phyloP scores from a whole-genome alignment of 1,139 yeast genomes.

The Pichia sp. region DNA sequence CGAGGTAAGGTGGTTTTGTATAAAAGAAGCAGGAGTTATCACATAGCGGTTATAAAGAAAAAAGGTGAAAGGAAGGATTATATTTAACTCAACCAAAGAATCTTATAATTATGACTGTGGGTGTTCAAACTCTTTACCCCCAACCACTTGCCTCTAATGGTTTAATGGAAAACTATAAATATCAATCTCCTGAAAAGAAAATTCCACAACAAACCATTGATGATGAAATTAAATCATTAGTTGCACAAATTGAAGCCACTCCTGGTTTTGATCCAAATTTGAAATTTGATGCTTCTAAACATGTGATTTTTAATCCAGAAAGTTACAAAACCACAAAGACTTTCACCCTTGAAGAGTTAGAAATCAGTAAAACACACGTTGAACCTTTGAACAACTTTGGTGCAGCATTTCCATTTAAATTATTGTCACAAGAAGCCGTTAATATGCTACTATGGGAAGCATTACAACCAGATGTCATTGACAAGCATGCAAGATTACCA shows the following conservation, averaged over 20 bases:
- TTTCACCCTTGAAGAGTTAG: neutral
- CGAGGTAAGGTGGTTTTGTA: too few relatives aligned
- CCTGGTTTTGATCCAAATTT: neutral
- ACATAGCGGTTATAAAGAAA: too few relatives aligned
- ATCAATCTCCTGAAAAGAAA: neutral
- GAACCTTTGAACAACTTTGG: neutral
- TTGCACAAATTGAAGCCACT: neutral
- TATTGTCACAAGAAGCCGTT: neutral
- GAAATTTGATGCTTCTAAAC: neutral
- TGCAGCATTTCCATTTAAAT: neutral
- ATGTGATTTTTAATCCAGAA: neutral
- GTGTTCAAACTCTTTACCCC: neutral
- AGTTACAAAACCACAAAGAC: neutral
- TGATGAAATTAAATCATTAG: neutral
- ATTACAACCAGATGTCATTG: neutral
- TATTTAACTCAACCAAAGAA: too few relatives aligned
- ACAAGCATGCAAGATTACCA: neutral
- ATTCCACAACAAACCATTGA: neutral
- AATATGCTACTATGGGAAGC: neutral
- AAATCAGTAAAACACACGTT: neutral
- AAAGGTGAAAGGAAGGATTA: too few relatives aligned
- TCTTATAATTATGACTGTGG: neutral
- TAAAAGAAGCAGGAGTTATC: too few relatives aligned
- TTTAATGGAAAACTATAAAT: neutral
- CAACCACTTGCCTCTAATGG: neutral